Conservation (phyloP, 192 early-diverging fungal genomes). For the Piromyces finnis region DNA sequence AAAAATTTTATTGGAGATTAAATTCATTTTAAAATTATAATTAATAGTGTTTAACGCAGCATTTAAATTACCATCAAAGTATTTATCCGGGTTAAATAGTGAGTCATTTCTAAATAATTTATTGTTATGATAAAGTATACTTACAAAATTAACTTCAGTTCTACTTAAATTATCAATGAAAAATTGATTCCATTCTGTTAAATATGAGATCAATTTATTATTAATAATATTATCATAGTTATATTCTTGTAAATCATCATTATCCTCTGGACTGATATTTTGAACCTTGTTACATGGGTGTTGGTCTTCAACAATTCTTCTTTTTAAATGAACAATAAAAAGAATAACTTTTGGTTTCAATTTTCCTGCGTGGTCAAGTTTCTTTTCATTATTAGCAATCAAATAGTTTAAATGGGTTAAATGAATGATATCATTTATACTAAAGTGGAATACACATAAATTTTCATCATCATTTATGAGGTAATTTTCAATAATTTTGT, state of each 20-base stretch:
- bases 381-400: neutral
- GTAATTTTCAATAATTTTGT: neutral
- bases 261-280: no score
- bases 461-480: neutral
- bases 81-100: no score
- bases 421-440: neutral
- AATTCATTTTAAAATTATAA: no score
- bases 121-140: neutral
- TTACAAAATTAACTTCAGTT: neutral
- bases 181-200: neutral
- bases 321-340: neutral
- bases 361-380: neutral
- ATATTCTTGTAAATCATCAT: neutral
- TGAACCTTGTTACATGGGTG: no score
- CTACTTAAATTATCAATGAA: neutral
- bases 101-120: neutral
- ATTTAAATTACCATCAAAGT: no score
- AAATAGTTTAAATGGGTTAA: neutral
- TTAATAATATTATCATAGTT: neutral
- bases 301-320: neutral
- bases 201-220: neutral
- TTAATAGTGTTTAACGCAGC: no score
- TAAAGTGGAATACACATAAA: neutral
- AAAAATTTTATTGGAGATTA: no score
- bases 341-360: neutral